Evolutionary conservation across 164 flowering plant species (phyloP).

Genomic region (Berberis vulgaris): DNA sequence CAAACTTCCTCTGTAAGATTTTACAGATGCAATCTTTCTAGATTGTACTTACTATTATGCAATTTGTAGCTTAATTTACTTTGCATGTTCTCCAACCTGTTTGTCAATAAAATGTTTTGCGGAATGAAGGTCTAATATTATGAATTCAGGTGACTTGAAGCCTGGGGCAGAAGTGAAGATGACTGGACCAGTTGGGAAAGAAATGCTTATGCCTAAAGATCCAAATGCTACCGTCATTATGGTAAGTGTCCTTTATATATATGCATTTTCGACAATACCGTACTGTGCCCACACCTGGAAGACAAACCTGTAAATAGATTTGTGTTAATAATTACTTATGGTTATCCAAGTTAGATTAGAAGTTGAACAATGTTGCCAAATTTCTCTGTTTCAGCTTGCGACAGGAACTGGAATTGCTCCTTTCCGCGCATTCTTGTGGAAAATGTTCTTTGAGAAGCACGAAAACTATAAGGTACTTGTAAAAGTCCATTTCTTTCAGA

Average conservation of each 20-base stretch:
- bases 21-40: background rate
- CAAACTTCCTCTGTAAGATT: conserved; percentile 85
- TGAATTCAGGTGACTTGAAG: conserved; percentile 60
- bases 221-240: conserved; percentile 84
- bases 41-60: background rate
- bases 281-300: too few relatives aligned
- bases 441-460: conserved; percentile 96
- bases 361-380: background rate
- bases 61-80: too few relatives aligned
- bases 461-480: conserved; percentile 79
- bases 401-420: conserved; percentile 99
- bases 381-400: conserved; percentile 53
- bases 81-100: background rate
- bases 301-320: too few relatives aligned
- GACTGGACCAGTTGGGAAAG: conserved; percentile 98
- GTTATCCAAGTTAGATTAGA: background rate
- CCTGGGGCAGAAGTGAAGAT: conserved; percentile 80
- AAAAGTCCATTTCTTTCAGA: background rate
- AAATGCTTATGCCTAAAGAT: conserved; percentile 97
- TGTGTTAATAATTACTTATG: too few relatives aligned
- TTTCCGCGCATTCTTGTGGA: conserved; percentile 92
- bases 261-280: too few relatives aligned
- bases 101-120: too few relatives aligned
- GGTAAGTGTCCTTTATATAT: conserved; percentile 29
- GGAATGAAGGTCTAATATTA: background rate